phyloP scores from a whole-genome alignment of 1,139 yeast species.

The Yarrowia galli region DNA sequence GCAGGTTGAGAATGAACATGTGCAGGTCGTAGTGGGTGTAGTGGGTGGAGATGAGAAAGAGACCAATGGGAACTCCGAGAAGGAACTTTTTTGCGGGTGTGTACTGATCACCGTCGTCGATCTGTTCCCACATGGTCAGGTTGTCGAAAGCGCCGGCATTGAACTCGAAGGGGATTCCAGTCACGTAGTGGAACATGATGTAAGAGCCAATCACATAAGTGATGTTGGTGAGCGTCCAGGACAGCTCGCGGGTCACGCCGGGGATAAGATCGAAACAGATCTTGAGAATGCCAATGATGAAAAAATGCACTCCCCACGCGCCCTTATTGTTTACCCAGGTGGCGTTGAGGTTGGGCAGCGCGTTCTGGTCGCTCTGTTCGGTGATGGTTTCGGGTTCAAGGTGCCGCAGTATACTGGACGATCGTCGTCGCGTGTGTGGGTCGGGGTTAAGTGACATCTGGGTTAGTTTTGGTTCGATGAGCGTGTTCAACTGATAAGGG shows the following conservation, averaged over 20 bases:
- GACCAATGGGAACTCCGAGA: slow-evolving; percentile 85
- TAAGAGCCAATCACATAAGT: slow-evolving; percentile 91
- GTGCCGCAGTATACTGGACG: slow-evolving; percentile 74
- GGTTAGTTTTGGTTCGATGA: not conserved
- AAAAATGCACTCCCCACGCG: slow-evolving; percentile 94
- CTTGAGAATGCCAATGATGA: slow-evolving; percentile 75
- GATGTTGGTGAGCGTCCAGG: slow-evolving; percentile 93
- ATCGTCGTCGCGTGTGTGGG: slow-evolving; percentile 55
- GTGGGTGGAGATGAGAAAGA: slow-evolving; percentile 88
- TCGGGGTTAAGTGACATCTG: slow-evolving; percentile 36
- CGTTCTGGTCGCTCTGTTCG: slow-evolving; percentile 89
- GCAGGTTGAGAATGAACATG: slow-evolving; percentile 78
- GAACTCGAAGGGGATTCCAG: slow-evolving; percentile 97
- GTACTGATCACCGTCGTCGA: slow-evolving; percentile 95
- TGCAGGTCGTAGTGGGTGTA: slow-evolving; percentile 85
- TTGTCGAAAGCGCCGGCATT: slow-evolving; percentile 96
- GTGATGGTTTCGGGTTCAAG: slow-evolving; percentile 93
- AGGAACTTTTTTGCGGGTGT: slow-evolving; percentile 95
- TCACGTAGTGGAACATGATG: slow-evolving; percentile 94
- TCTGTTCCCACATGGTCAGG: slow-evolving; percentile 98
- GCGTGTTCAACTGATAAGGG: not conserved
- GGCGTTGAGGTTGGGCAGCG: slow-evolving; percentile 89
- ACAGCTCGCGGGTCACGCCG: slow-evolving; percentile 78
- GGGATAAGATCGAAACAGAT: slow-evolving; percentile 79
- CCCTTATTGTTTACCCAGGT: slow-evolving; percentile 92